These are phyloP conservation scores for Vachellia collinsii DNA, from an alignment of 306 rosid species.

Conservation along the genomic window DNA sequence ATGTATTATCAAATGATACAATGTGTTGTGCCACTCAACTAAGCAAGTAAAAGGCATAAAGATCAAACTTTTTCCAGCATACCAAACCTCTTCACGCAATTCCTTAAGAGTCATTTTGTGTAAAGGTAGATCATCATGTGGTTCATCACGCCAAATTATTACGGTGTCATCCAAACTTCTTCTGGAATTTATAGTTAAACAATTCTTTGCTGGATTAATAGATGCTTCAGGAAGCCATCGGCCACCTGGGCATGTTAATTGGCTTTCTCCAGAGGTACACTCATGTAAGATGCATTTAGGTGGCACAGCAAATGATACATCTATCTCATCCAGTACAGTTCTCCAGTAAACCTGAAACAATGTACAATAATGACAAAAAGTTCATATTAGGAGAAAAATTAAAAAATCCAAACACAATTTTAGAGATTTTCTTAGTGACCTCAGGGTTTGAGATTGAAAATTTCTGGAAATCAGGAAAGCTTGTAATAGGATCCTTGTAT, in stretches of 20 bases:
- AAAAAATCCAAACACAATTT: constrained; percentile 10
- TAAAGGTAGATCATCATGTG: constrained; percentile 63
- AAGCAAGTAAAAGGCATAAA: background rate
- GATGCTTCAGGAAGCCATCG: constrained; percentile 92
- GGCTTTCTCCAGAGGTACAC: constrained; percentile 41
- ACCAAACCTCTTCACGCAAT: constrained; percentile 85
- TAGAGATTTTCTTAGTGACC: constrained; percentile 45
- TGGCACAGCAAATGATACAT: constrained; percentile 59
- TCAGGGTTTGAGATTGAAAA: constrained; percentile 85
- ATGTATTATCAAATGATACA: background rate
- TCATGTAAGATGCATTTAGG: constrained; percentile 76
- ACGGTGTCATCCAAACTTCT: constrained; percentile 68
- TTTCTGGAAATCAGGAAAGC: constrained; percentile 75
- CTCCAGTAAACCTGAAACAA: constrained; percentile 80
- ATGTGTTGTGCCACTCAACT: background rate
- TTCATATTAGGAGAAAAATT: constrained; percentile 18
- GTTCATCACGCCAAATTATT: constrained; percentile 87
- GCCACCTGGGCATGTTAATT: constrained; percentile 59
- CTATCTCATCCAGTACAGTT: constrained; percentile 70
- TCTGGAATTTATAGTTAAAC: constrained; percentile 58
- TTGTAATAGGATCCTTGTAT: constrained; percentile 82
- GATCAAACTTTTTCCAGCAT: constrained; percentile 37
- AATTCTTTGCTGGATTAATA: constrained; percentile 78
- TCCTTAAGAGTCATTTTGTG: constrained; percentile 66
- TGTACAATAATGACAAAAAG: constrained; percentile 22